Conservation (phyloP, 2,329 filamentous ascomycete genomes). For the Didymosphaeria variabile region DNA sequence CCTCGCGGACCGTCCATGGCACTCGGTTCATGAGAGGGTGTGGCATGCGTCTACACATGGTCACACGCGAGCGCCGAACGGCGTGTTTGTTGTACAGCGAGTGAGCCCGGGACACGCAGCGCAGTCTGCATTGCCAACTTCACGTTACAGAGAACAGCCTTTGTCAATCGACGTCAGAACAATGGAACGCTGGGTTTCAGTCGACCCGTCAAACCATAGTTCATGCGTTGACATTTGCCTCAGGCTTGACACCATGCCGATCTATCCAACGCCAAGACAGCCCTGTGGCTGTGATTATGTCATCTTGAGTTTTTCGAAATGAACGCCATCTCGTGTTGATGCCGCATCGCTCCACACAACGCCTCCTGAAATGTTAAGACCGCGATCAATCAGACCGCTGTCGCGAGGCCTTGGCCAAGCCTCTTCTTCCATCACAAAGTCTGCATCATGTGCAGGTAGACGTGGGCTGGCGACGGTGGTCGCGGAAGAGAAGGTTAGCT, state of each 20-base stretch:
- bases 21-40: not conserved
- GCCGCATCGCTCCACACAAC: conserved; percentile 11
- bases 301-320: conserved; percentile 12
- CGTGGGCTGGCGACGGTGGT: conserved; percentile 42
- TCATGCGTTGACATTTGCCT: not conserved
- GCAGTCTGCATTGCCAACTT: not conserved
- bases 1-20: not conserved
- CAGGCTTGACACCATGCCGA: not conserved
- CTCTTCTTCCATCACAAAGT: conserved; percentile 27
- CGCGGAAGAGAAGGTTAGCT: conserved; percentile 47
- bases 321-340: not conserved
- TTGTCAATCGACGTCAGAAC: not conserved
- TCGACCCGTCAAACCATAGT: not conserved
- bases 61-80: not conserved
- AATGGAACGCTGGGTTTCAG: not conserved
- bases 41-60: not conserved
- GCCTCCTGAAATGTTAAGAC: conserved; percentile 41
- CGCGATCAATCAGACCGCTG: conserved; percentile 38
- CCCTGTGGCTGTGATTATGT: conserved; percentile 14
- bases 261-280: conserved; percentile 5
- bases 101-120: not conserved
- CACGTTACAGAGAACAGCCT: not conserved
- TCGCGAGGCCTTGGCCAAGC: conserved; percentile 37
- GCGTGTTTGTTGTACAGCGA: not conserved
- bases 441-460: conserved; percentile 31